Evolutionary conservation across 805 yeast species (phyloP).

Genomic region (Spathaspora hagerdaliae): DNA sequence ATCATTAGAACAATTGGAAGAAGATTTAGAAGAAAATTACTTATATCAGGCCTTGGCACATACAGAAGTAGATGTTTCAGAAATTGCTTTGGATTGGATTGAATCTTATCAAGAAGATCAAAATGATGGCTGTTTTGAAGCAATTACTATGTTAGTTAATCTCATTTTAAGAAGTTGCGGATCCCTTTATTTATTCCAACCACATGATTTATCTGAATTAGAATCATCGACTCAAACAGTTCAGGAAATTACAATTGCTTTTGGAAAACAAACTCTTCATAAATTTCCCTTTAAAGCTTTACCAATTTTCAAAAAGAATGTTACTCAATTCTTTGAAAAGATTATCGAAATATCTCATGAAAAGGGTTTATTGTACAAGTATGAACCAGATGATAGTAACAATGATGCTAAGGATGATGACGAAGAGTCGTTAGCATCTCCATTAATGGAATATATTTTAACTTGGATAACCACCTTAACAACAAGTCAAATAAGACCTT

Average conservation of each 20-base stretch:
- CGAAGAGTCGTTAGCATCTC: constrained; percentile 26
- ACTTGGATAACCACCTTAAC: constrained; percentile 78
- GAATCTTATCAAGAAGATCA: constrained; percentile 24
- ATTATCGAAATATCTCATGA: constrained; percentile 55
- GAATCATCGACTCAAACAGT: constrained; percentile 73
- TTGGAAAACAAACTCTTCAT: constrained; percentile 56
- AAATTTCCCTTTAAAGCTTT: constrained; percentile 61
- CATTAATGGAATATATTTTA: constrained; percentile 51
- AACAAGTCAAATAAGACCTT: constrained; percentile 63
- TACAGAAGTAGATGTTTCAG: constrained; percentile 27
- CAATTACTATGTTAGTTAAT: constrained; percentile 64
- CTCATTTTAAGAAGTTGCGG: constrained; percentile 70
- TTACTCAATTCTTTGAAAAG: constrained; percentile 51
- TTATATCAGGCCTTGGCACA: constrained; percentile 27
- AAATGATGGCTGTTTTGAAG: constrained; percentile 31
- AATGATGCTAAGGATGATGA: constrained; percentile 15
- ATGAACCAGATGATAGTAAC: background rate
- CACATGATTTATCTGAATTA: constrained; percentile 69
- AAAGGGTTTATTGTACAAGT: constrained; percentile 52
- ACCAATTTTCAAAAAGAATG: constrained; percentile 50
- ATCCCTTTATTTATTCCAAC: constrained; percentile 58
- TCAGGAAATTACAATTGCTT: constrained; percentile 63
- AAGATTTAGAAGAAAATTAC: constrained; percentile 25
- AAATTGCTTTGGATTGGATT: constrained; percentile 38
- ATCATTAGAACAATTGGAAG: constrained; percentile 9